phyloP scores from a whole-genome alignment of 768 basidiomycete genomes.

The Fistulinella prunicolor region DNA sequence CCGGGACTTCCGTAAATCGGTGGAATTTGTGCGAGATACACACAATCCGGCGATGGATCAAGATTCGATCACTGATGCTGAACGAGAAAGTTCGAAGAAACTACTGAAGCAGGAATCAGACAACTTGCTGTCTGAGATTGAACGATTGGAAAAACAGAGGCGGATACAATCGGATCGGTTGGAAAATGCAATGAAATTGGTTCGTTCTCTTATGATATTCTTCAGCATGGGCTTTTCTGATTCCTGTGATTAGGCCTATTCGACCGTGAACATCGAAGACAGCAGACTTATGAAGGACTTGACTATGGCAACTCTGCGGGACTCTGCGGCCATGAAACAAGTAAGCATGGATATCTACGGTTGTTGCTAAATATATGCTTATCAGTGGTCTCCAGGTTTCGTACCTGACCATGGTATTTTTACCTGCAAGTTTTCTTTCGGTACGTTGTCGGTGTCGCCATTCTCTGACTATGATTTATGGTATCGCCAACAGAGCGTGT shows the following conservation, averaged over 20 bases:
- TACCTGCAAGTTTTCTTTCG: slow-evolving; percentile 48
- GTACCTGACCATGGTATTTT: slow-evolving; percentile 59
- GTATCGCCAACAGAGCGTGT: slow-evolving; percentile 32
- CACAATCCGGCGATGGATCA: slow-evolving; percentile 51
- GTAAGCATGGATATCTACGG: too few species aligned
- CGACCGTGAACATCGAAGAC: slow-evolving; percentile 53
- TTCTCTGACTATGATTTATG: too few species aligned
- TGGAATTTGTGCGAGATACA: slow-evolving; percentile 45
- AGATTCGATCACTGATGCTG: slow-evolving; percentile 13
- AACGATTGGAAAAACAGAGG: slow-evolving; percentile 38
- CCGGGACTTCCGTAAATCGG: slow-evolving; percentile 50
- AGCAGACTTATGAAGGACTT: slow-evolving; percentile 49
- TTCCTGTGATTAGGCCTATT: slow-evolving; percentile 46
- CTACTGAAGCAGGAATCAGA: slow-evolving; percentile 47
- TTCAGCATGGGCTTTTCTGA: too few species aligned
- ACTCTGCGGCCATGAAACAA: slow-evolving; percentile 42
- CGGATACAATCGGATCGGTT: slow-evolving; percentile 30
- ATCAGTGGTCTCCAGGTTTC: slow-evolving; percentile 29
- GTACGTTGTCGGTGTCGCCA: slow-evolving; percentile 12
- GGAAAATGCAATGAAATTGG: slow-evolving; percentile 34
- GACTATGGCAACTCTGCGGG: slow-evolving; percentile 42
- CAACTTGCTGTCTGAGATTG: slow-evolving; percentile 49
- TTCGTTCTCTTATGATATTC: slow-evolving; percentile 16
- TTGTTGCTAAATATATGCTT: too few species aligned
- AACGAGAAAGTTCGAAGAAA: slow-evolving; percentile 22